A percentile compares a stretch with the other conserved stretches of the same genome.
These are phyloP conservation scores for Discostella pseudostelligera DNA, from an alignment of 108 stramenopile species.

Conservation along the genomic window DNA sequence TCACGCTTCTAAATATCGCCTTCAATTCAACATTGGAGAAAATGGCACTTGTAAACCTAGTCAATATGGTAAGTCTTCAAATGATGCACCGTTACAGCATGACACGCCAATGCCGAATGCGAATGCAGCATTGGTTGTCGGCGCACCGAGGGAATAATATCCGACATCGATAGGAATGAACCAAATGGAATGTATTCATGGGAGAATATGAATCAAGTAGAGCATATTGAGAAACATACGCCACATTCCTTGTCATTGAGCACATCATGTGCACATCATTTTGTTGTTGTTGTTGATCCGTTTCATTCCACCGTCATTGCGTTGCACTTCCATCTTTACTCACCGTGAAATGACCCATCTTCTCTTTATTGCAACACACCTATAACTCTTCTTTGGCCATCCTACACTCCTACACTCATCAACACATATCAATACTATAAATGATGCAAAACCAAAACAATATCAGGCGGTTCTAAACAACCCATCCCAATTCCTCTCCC, in stretches of 20 bases:
- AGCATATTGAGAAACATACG: not conserved
- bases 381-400: not conserved
- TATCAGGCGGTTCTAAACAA: slow-evolving; percentile 91
- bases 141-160: not conserved
- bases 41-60: slow-evolving; percentile 84
- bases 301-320: not conserved
- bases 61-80: slow-evolving; percentile 73
- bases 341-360: not conserved
- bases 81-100: not conserved
- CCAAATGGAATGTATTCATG: too few relatives aligned
- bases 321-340: not conserved
- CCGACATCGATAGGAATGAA: too few relatives aligned
- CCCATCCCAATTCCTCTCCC: slow-evolving; percentile 88
- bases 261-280: not conserved
- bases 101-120: slow-evolving; percentile 1
- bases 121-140: not conserved
- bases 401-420: slow-evolving; percentile 3
- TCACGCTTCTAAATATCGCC: not conserved
- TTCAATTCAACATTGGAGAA: slow-evolving; percentile 2
- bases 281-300: not conserved
- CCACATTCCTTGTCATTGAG: not conserved
- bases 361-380: not conserved
- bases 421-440: not conserved
- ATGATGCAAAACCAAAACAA: slow-evolving; percentile 8
- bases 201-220: not conserved